Evolutionary conservation across 192 early-diverging fungal genomes (phyloP).

Genomic region (Backusella psychrophila): DNA sequence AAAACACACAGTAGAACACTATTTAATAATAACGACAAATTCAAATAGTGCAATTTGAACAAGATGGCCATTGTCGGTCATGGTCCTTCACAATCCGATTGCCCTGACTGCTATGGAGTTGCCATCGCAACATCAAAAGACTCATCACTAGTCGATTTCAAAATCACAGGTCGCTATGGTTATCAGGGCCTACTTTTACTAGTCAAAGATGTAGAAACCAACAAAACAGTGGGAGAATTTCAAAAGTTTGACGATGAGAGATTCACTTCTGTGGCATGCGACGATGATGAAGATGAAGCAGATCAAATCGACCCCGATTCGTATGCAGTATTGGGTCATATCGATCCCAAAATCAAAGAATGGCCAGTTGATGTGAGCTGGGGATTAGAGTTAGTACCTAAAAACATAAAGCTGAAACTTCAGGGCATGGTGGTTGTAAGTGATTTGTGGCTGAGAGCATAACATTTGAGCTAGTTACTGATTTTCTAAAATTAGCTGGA

Average conservation of each 20-base stretch:
- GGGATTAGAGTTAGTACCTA: neutral
- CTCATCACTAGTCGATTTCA: neutral
- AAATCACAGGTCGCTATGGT: neutral
- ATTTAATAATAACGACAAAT: neutral
- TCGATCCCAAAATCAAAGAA: constrained; percentile 3
- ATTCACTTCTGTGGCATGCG: constrained; percentile 15
- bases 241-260: neutral
- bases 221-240: constrained; percentile 18
- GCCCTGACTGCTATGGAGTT: constrained; percentile 16
- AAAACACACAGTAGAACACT: neutral
- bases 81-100: constrained; percentile 13
- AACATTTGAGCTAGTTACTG: neutral
- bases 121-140: neutral
- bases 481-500: constrained; percentile 9
- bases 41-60: constrained; percentile 14
- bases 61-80: constrained; percentile 19
- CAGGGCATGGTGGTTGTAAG: constrained; percentile 21
- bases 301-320: constrained; percentile 9
- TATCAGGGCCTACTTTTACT: constrained; percentile 12
- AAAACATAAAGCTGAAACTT: neutral
- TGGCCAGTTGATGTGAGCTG: constrained; percentile 11
- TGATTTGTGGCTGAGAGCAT: neutral
- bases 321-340: constrained; percentile 11
- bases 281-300: constrained; percentile 12
- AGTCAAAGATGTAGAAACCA: constrained; percentile 2